Base-by-base conservation (phyloP, 108 stramenopile genomes). In the Skeletonema grethae region DNA sequence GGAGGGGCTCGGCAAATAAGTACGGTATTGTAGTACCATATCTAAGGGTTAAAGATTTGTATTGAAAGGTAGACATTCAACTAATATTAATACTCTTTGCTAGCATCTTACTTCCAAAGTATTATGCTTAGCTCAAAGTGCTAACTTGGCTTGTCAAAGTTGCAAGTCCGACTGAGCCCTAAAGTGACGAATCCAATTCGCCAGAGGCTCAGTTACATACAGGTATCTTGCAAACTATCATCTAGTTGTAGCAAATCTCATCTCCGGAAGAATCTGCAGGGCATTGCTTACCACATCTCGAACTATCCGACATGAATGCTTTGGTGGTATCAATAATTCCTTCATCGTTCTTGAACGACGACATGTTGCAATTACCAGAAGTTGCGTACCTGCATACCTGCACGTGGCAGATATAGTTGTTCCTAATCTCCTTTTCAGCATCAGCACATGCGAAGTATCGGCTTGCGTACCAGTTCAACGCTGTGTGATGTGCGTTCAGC, bases 321-420 rank as follows among this genome's bases (percentile, higher is more conserved):
- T n/a, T n/a, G 0, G 1, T 43, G 41, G 5, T 5, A 43, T 43
- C 41, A 43, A 43, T 15, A n/a, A 43, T 15, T 43, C 41, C 41
- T 4, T 43, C 41, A 43, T 43, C 15, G 10, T 43, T n/a, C 41
- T 43, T 43, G 41, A 43, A 43, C 10, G 15, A 3, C n/a, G 41
- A 15, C 75, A 76, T 76, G 55, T 43, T 38, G 22, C 75, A 76
- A 31, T 76, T 76, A 2, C 62, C 75, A 12, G 64, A 34, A 29
- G 57, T 64, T 15, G 72, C 50, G 29, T 63, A 73, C 0, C 72
- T 22, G 11, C 72, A 73, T 4, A 73, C 72, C 53, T 73, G 63
- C n/a, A 73, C 36, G 1, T 64, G 63, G 22, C 72, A 73, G 10
- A 20, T 58, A n/a, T 65, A 30, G 12, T 56, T 41, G 20, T 65